Evolutionary conservation across 2,329 filamentous ascomycete genomes (phyloP).

Genomic region (Zymoseptoria ardabiliae): DNA sequence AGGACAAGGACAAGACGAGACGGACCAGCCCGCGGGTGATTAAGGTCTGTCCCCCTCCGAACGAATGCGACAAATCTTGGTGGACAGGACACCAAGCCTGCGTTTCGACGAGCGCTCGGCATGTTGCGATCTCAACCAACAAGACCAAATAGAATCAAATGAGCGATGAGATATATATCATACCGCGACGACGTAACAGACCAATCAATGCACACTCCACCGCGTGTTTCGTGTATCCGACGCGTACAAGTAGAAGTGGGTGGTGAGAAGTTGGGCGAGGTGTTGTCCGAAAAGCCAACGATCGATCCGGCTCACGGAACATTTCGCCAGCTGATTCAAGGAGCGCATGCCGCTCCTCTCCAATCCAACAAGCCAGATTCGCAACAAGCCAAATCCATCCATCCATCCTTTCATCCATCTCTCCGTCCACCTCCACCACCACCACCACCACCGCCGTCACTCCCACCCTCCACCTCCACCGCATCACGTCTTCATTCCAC

Average conservation of each 20-base stretch:
- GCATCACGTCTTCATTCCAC: background rate
- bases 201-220: background rate
- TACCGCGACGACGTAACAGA: background rate
- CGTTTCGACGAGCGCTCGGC: background rate
- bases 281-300: background rate
- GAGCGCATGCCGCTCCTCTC: background rate
- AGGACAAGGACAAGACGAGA: background rate
- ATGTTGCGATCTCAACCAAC: background rate
- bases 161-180: background rate
- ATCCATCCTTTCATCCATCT: background rate
- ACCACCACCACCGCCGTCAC: slow-evolving; percentile 1
- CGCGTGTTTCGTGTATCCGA: background rate
- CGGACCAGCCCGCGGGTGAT: background rate
- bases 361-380: background rate
- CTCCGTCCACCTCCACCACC: slow-evolving; percentile 1
- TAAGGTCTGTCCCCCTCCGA: background rate
- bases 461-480: slow-evolving; percentile 2
- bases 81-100: background rate
- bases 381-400: background rate
- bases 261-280: background rate
- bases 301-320: background rate
- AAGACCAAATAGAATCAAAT: background rate
- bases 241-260: background rate
- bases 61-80: background rate
- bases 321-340: background rate